Evolutionary conservation across 129 eudicot genomes (phyloP).

Genomic region (Ambrosia artemisiifolia): DNA sequence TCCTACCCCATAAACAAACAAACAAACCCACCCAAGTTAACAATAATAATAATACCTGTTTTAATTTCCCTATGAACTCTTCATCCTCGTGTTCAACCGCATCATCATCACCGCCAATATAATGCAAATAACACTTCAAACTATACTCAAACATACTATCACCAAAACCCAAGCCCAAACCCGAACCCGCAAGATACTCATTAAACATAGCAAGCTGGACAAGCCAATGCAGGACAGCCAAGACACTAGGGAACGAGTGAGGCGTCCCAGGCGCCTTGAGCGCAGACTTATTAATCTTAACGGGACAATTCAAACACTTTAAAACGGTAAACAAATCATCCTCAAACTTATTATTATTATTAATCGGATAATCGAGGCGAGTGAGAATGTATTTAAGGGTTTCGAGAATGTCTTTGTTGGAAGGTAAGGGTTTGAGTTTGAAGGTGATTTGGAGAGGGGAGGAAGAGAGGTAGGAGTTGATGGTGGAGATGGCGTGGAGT

Average conservation of each 20-base stretch:
- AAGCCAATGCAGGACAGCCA: slow-evolving; percentile 77
- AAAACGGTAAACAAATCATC: slow-evolving; percentile 46
- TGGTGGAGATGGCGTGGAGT: slow-evolving; percentile 46
- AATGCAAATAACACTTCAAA: slow-evolving; percentile 43
- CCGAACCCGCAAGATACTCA: slow-evolving; percentile 31
- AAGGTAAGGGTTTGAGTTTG: slow-evolving; percentile 59
- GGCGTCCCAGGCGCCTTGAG: slow-evolving; percentile 78
- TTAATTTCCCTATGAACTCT: slow-evolving; percentile 33
- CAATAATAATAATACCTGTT: slow-evolving; percentile 5
- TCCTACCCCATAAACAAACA: too few species aligned
- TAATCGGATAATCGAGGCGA: slow-evolving; percentile 37
- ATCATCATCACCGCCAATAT: slow-evolving; percentile 72
- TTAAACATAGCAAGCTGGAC: slow-evolving; percentile 50
- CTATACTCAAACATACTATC: slow-evolving; percentile 32
- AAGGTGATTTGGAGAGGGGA: slow-evolving; percentile 37
- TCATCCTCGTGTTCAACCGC: slow-evolving; percentile 46
- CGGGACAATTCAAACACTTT: slow-evolving; percentile 56
- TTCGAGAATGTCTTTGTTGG: slow-evolving; percentile 62
- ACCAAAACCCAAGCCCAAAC: slow-evolving; percentile 6
- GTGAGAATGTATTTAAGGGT: slow-evolving; percentile 58
- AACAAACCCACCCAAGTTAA: too few species aligned
- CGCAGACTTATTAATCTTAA: slow-evolving; percentile 66
- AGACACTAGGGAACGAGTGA: slow-evolving; percentile 61
- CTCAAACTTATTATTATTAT: slow-evolving; percentile 48
- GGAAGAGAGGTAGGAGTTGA: slow-evolving; percentile 57